Base-by-base conservation (phyloP, 2,329 filamentous ascomycete species). In the Trichophyton equinum region DNA sequence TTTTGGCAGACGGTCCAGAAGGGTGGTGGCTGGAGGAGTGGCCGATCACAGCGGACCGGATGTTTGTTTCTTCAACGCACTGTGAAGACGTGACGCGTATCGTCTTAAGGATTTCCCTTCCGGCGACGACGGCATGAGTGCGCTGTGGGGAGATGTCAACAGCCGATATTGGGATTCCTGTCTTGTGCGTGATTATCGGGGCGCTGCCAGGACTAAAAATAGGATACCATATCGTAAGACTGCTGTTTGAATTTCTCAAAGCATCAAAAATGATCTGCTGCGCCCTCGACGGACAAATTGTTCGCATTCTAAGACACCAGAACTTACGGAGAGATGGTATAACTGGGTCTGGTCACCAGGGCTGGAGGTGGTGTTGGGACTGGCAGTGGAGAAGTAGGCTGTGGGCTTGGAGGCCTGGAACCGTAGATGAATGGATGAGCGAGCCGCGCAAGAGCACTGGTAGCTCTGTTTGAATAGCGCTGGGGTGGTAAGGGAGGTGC, bases 71-170 rank as follows among this genome's bases (percentile, higher is more conserved):
- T 69, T 86, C 84, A 60, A 78, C 78, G 49, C 82, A 83, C 62
- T 75, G 76, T 63, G 79, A 77, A 61, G 81, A 79, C 51, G 80
- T 76, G 60, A 86, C 79, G 58, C 78, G 79, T 64, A 86, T 79
- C 1, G 83, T 86, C 71, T 85, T 85, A 67, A 86, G 78, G 61
- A 86, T 85, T 65, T 86, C 82, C 64, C 82, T 82, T 59, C 84
- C 84, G 47, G 82, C 84, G 65, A 86, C 78, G 60, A 86, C 77
- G 59, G 83, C 84, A 75, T 85, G 83, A 62, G 82, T 85, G 62
- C 79, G 77, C 61, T 80, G 77, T 46, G 83, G 81, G 63, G 85
- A 86, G 71, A 85, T 81, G 70, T 85, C 83, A 59, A 86, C 75
- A 42, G 84, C 81, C 49, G 80, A 74, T 67, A 86, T 85, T 64